Evolutionary conservation across 2,329 filamentous ascomycete species (phyloP), one percentile per base, ranked within the genome.

Genomic region (Remersonia thermophila): DNA sequence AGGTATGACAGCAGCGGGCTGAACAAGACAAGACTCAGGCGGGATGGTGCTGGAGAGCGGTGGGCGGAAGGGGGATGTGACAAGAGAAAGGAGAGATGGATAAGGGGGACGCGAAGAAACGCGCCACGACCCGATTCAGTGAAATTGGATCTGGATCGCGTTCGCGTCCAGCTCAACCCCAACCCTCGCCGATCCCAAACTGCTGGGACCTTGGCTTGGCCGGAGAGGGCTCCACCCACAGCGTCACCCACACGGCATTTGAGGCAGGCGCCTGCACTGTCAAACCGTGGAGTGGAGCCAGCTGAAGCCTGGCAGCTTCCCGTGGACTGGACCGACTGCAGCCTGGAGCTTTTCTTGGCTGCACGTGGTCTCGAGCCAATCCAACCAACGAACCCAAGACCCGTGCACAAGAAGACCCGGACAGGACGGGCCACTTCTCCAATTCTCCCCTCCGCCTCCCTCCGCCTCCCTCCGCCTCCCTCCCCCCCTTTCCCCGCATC

Each of bases 71-170:
- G 10, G 20, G 29, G 13, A 34, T 12, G n/a, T 3, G 9, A 26
- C 2, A 11, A 15, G 32, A 10, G 8, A 34, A n/a, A 25, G 16
- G 8, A 17, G 17, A 16, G 18, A 34, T 28, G 20, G 9, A 15
- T 37, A 44, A 43, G 36, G 40, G 43, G 43, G 32, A 46, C 47
- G 43, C 42, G 47, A 43, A 32, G 30, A 43, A 41, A 49, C 48
- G 48, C 48, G 48, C 20, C 20, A n/a, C n/a, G n/a, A n/a, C n/a
- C n/a, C n/a, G n/a, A n/a, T n/a, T n/a, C n/a, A 6, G 20, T 23
- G 5, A 23, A 23, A 23, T 23, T n/a, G n/a, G n/a, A 36, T 20
- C 28, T 37, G 33, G 29, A n/a, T 15, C 20, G 20, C 20, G 20
- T 23, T 9, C 20, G 20, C 20, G 20, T 23, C 20, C 5, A 5